Conservation (phyloP, 2,329 filamentous ascomycete species). For the Aspergillus versicolor region DNA sequence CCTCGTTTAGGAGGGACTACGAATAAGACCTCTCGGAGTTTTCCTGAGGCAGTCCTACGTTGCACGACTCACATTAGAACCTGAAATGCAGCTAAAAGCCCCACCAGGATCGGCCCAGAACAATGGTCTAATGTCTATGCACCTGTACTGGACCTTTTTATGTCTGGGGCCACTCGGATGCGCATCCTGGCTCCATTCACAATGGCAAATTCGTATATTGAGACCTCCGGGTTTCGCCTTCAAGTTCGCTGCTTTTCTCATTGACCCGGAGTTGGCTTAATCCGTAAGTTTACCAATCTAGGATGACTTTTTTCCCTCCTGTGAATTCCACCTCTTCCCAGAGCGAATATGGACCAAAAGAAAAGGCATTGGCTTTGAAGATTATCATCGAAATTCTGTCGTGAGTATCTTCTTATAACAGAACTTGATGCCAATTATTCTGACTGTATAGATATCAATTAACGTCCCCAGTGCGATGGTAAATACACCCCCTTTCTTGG, state of each 20-base stretch:
- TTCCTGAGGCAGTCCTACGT: slow-evolving; percentile 11
- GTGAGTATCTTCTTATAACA: slow-evolving; percentile 16
- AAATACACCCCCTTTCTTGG: not conserved
- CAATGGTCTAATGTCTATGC: not conserved
- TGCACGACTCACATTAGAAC: not conserved
- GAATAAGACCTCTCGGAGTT: slow-evolving; percentile 15
- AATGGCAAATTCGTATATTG: not conserved
- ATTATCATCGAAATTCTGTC: slow-evolving; percentile 31
- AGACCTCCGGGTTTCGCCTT: not conserved
- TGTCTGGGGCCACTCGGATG: not conserved
- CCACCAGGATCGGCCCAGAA: not conserved
- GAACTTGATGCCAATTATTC: not conserved
- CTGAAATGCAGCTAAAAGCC: not conserved
- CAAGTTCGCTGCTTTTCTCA: too few species aligned
- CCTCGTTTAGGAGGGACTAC: not conserved
- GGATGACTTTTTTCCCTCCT: slow-evolving; percentile 1
- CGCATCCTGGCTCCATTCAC: not conserved
- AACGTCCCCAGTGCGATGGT: slow-evolving; percentile 28
- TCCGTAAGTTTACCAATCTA: not conserved
- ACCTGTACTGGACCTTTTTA: not conserved
- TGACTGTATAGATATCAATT: slow-evolving; percentile 26
- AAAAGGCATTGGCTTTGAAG: slow-evolving; percentile 19
- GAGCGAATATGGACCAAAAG: not conserved
- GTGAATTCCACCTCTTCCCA: not conserved
- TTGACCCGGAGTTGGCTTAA: not conserved